A percentile compares a stretch with the other conserved stretches of the same genome.
Evolutionary conservation across 1,284 basidiomycete genomes (phyloP).

Genomic region (Trametes polyzona): DNA sequence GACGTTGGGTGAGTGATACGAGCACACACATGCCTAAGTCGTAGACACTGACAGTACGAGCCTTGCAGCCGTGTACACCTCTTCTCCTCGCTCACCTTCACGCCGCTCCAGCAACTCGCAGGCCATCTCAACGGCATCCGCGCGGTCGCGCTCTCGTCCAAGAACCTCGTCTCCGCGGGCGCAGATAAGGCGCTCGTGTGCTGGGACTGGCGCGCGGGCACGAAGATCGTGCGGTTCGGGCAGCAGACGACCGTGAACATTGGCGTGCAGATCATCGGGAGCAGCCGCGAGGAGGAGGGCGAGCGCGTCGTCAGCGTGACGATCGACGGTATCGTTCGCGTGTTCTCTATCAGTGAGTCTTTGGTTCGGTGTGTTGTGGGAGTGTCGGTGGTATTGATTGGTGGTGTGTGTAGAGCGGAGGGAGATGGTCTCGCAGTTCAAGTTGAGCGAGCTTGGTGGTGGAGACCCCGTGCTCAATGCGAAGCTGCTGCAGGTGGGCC

Average conservation of each 20-base stretch:
- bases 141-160: constrained; percentile 85
- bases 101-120: constrained; percentile 80
- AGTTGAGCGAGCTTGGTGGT: constrained; percentile 78
- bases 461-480: constrained; percentile 65
- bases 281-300: constrained; percentile 55
- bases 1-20: constrained; percentile 74
- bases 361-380: background rate
- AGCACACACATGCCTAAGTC: background rate
- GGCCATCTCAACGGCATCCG: constrained; percentile 84
- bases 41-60: constrained; percentile 2
- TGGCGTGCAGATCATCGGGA: constrained; percentile 81
- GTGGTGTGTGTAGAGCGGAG: constrained; percentile 52
- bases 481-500: constrained; percentile 74
- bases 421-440: constrained; percentile 93
- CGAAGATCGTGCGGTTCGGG: constrained; percentile 88
- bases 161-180: constrained; percentile 87
- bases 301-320: constrained; percentile 87
- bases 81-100: constrained; percentile 80
- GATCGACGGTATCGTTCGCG: constrained; percentile 89
- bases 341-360: constrained; percentile 83
- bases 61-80: constrained; percentile 72
- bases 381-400: background rate
- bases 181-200: constrained; percentile 90
- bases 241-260: constrained; percentile 93
- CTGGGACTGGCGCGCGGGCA: constrained; percentile 87